phyloP scores from a whole-genome alignment of 2,329 filamentous ascomycete species.

The Trichoderma sp. region DNA sequence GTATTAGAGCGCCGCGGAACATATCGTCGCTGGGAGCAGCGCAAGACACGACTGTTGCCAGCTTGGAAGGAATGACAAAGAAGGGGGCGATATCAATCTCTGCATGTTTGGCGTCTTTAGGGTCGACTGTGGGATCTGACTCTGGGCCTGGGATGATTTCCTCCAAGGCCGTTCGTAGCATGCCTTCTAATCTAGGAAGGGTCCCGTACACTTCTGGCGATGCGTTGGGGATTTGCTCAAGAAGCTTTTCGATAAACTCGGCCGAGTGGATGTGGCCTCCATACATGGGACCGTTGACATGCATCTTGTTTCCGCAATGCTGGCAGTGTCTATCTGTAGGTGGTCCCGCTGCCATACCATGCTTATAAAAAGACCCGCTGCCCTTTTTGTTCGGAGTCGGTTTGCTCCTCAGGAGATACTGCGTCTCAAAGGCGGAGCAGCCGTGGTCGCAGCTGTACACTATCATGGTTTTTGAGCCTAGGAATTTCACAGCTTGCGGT shows the following conservation, averaged over 20 bases:
- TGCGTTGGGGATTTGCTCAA: conserved; percentile 69
- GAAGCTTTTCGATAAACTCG: conserved; percentile 76
- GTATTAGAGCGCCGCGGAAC: conserved; percentile 76
- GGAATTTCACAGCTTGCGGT: conserved; percentile 84
- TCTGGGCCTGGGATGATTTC: conserved; percentile 55
- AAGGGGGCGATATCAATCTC: conserved; percentile 76
- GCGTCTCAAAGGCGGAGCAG: conserved; percentile 88
- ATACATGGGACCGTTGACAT: conserved; percentile 93
- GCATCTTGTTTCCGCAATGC: conserved; percentile 84
- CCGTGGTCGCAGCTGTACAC: conserved; percentile 89
- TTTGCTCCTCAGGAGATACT: conserved; percentile 72
- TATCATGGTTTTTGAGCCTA: conserved; percentile 88
- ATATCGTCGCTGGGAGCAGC: conserved; percentile 76
- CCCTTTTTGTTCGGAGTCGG: conserved; percentile 69
- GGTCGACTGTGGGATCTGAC: conserved; percentile 41
- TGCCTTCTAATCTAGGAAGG: conserved; percentile 78
- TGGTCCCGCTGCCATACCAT: conserved; percentile 72
- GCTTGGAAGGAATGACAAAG: conserved; percentile 75
- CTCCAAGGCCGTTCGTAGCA: conserved; percentile 86
- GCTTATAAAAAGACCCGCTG: conserved; percentile 72
- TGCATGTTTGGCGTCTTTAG: conserved; percentile 56
- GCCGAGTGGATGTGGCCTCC: conserved; percentile 84
- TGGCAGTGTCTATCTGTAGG: conserved; percentile 66
- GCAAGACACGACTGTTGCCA: conserved; percentile 78
- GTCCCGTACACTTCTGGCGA: conserved; percentile 76